Conservation (phyloP, 1,284 basidiomycete genomes). For the Rhodotorula sp. region DNA sequence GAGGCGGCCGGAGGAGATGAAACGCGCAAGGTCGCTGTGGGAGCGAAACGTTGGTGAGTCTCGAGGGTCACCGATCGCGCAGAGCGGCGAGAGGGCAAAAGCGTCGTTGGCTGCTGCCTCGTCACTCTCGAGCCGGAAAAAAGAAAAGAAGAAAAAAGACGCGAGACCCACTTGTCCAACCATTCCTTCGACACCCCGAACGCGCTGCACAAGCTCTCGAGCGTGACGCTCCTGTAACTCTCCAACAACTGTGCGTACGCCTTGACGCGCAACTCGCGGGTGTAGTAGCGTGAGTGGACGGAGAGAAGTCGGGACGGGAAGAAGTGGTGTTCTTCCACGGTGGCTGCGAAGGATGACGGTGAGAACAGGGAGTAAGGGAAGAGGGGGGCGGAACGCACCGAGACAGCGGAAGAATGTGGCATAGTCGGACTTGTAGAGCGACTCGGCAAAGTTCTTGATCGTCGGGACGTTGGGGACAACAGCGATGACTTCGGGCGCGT, state of each 20-base stretch:
- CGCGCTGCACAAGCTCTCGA: constrained; percentile 79
- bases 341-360: constrained; percentile 56
- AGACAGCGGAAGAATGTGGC: constrained; percentile 89
- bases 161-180: constrained; percentile 68
- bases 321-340: constrained; percentile 82
- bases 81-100: not conserved
- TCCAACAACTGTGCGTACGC: constrained; percentile 91
- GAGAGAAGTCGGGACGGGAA: constrained; percentile 80
- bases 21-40: constrained; percentile 78
- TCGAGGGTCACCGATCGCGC: not conserved
- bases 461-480: constrained; percentile 54
- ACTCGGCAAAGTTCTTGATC: constrained; percentile 55
- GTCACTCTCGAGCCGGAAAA: too few relatives aligned
- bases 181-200: constrained; percentile 90
- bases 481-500: constrained; percentile 58
- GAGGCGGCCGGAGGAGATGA: constrained; percentile 86
- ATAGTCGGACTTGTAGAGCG: constrained; percentile 89
- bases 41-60: not conserved
- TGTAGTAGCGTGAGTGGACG: constrained; percentile 84
- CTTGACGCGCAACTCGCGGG: constrained; percentile 94
- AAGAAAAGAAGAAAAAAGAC: not conserved
- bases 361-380: not conserved
- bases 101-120: too few relatives aligned
- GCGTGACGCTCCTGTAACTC: constrained; percentile 82
- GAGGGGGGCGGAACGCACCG: constrained; percentile 53